These are phyloP conservation scores for Peronospora belbahrii DNA, from an alignment of 352 stramenopile genomes.

Conservation along the genomic window DNA sequence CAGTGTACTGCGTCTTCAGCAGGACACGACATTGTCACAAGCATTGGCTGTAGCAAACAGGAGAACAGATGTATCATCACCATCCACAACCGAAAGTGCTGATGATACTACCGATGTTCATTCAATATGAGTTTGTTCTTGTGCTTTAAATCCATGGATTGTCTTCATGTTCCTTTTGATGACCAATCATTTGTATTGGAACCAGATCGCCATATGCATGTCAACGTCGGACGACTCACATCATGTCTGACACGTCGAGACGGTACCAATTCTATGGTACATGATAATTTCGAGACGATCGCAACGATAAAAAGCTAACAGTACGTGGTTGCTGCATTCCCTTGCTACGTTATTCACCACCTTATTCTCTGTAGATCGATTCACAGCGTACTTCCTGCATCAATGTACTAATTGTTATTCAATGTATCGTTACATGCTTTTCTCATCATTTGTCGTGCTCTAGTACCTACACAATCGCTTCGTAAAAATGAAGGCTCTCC, in stretches of 20 bases:
- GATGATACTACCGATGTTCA: conserved; percentile 8
- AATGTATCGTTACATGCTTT: conserved; percentile 9
- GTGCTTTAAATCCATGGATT: conserved; percentile 6
- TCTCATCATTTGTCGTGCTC: background rate
- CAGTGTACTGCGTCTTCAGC: conserved; percentile 45
- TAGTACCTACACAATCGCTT: conserved; percentile 5
- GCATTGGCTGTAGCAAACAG: conserved; percentile 1
- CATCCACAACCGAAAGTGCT: background rate
- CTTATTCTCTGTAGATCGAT: no score
- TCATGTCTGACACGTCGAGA: no score
- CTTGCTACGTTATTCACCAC: no score
- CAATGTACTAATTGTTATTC: background rate
- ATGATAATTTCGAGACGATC: no score
- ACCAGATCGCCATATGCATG: background rate
- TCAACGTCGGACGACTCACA: no score
- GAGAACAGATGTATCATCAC: conserved; percentile 8
- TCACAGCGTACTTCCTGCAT: background rate
- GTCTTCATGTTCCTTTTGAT: no score
- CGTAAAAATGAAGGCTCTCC: conserved; percentile 12
- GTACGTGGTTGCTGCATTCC: no score
- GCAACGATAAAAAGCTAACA: no score
- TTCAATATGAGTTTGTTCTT: conserved; percentile 16
- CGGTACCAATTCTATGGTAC: no score
- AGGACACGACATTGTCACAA: conserved; percentile 9
- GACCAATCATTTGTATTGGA: no score